These are phyloP conservation scores for Quercus mongolica DNA, from an alignment of 306 rosid genomes.

Conservation along the genomic window DNA sequence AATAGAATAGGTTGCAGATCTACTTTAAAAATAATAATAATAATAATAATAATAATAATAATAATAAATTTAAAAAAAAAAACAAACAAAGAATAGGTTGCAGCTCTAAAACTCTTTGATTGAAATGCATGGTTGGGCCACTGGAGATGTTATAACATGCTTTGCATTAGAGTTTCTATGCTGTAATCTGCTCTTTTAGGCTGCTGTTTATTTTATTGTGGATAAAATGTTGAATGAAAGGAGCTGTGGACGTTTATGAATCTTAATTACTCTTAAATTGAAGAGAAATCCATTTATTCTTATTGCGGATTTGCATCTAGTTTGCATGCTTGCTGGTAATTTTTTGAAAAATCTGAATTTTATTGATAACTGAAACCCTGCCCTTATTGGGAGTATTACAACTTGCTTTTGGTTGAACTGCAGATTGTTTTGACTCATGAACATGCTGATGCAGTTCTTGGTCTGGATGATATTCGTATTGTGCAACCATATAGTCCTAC, in stretches of 20 bases:
- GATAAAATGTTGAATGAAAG: neutral
- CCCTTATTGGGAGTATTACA: slow-evolving; percentile 3
- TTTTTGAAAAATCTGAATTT: neutral
- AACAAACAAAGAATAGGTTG: neutral
- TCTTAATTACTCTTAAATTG: slow-evolving; percentile 2
- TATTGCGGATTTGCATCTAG: neutral
- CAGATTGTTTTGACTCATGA: slow-evolving; percentile 98
- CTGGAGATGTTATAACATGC: neutral
- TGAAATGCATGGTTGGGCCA: neutral
- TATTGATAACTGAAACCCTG: neutral
- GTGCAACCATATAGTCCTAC: slow-evolving; percentile 78
- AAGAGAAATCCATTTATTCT: neutral
- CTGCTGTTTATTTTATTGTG: slow-evolving; percentile 1
- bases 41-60: no score
- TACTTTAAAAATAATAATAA: no score
- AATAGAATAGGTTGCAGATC: neutral
- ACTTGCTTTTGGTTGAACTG: slow-evolving; percentile 25
- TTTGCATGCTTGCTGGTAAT: slow-evolving; percentile 11
- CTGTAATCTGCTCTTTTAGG: neutral
- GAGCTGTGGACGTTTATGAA: slow-evolving; percentile 4
- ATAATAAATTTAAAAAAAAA: no score
- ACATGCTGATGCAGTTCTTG: slow-evolving; percentile 99
- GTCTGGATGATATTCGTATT: slow-evolving; percentile 92
- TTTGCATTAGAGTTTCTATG: neutral
- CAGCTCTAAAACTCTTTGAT: neutral